These are phyloP conservation scores for Ramularia collo-cygni DNA, from an alignment of 2,329 filamentous ascomycete species.

Conservation along the genomic window DNA sequence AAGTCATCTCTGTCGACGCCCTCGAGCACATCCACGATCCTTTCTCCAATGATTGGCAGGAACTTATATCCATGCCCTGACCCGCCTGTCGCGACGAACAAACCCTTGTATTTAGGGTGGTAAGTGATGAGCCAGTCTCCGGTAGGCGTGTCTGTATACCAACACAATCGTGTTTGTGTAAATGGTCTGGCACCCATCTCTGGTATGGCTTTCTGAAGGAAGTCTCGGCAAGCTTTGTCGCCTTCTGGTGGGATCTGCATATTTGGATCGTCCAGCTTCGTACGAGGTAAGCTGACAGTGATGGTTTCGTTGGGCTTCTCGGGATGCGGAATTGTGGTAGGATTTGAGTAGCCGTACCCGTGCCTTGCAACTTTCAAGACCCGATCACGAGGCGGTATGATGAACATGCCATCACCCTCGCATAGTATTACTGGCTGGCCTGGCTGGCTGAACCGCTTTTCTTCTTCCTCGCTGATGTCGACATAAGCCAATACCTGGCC, in stretches of 20 bases:
- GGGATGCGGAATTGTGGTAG: constrained; percentile 40
- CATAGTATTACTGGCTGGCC: constrained; percentile 68
- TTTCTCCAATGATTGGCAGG: constrained; percentile 51
- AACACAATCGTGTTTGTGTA: constrained; percentile 45
- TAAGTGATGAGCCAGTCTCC: constrained; percentile 51
- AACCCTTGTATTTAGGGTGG: constrained; percentile 43
- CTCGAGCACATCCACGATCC: constrained; percentile 47
- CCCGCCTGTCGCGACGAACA: constrained; percentile 56
- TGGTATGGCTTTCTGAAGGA: constrained; percentile 49
- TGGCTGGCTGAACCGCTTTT: constrained; percentile 47
- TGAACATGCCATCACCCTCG: constrained; percentile 63
- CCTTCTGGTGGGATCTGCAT: constrained; percentile 52
- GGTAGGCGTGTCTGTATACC: constrained; percentile 51
- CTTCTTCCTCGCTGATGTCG: constrained; percentile 64
- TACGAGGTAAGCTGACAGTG: constrained; percentile 44
- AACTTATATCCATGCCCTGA: constrained; percentile 59
- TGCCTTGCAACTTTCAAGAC: constrained; percentile 46
- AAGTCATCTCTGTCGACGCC: constrained; percentile 31
- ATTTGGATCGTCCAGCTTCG: constrained; percentile 38
- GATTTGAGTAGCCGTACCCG: constrained; percentile 44
- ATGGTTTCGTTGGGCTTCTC: constrained; percentile 35
- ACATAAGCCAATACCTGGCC: constrained; percentile 78
- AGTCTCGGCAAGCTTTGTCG: constrained; percentile 53
- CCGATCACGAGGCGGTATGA: constrained; percentile 57
- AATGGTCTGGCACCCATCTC: constrained; percentile 36